These are phyloP conservation scores for Nakaseomyces sp. DNA, from an alignment of 1,139 yeast species.

Conservation along the genomic window DNA sequence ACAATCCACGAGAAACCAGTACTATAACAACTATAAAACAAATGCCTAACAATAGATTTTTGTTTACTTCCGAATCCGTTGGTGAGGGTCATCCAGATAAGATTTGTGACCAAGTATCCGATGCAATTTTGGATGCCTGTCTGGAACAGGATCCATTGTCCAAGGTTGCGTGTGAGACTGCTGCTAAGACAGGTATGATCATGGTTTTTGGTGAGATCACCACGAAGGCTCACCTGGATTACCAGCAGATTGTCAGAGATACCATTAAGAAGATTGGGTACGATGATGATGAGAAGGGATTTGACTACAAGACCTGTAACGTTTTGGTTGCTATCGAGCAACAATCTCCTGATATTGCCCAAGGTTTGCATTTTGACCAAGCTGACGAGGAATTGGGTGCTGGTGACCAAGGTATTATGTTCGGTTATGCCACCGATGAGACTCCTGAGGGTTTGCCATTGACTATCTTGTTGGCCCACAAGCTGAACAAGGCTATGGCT, in stretches of 20 bases:
- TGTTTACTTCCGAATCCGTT: slow-evolving; percentile 93
- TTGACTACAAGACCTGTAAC: slow-evolving; percentile 98
- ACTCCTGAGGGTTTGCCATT: slow-evolving; percentile 96
- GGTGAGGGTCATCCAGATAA: slow-evolving; percentile 99
- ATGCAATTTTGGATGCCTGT: slow-evolving; percentile 97
- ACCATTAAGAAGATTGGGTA: slow-evolving; percentile 98
- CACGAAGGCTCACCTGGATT: slow-evolving; percentile 90
- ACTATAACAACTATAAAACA: too few species aligned
- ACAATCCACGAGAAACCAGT: too few species aligned
- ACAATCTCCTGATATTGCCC: slow-evolving; percentile 98
- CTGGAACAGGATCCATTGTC: slow-evolving; percentile 91
- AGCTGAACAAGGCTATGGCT: slow-evolving; percentile 93
- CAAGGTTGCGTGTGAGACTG: slow-evolving; percentile 98
- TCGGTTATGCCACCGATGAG: slow-evolving; percentile 99
- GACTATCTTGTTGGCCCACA: slow-evolving; percentile 89
- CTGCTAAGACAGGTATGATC: slow-evolving; percentile 97
- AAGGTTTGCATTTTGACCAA: slow-evolving; percentile 96
- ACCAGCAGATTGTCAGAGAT: slow-evolving; percentile 95
- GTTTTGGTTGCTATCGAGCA: slow-evolving; percentile 98
- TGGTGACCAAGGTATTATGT: slow-evolving; percentile 99
- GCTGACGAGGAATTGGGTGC: slow-evolving; percentile 98
- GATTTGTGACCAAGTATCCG: slow-evolving; percentile 98
- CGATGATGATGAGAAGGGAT: slow-evolving; percentile 92
- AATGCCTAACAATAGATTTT: slow-evolving; percentile 37
- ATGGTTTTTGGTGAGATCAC: slow-evolving; percentile 99